These are phyloP conservation scores for Fusarium sp. DNA, from an alignment of 2,329 filamentous ascomycete species.

Conservation along the genomic window DNA sequence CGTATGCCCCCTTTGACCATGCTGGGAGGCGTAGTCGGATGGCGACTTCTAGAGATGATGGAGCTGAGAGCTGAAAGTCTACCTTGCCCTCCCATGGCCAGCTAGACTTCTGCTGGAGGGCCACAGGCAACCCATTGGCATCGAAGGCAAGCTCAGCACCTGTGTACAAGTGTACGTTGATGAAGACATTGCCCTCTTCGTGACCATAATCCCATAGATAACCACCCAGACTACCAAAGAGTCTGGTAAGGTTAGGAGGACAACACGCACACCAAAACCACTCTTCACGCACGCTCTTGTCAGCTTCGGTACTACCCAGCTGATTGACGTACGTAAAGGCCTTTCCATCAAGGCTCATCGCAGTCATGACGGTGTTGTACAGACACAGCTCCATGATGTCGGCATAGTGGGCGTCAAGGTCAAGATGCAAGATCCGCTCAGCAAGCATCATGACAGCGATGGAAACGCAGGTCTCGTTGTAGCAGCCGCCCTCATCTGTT, in stretches of 20 bases:
- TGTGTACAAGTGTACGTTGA: conserved; percentile 68
- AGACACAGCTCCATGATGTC: conserved; percentile 72
- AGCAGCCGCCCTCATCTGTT: conserved; percentile 25
- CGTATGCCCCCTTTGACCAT: conserved; percentile 57
- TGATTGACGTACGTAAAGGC: conserved; percentile 73
- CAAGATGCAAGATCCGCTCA: conserved; percentile 64
- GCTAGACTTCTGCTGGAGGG: conserved; percentile 56
- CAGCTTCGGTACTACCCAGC: conserved; percentile 63
- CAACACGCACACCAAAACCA: conserved; percentile 73
- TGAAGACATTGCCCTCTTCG: conserved; percentile 45
- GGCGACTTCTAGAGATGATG: conserved; percentile 41
- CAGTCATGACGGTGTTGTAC: conserved; percentile 70
- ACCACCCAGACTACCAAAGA: conserved; percentile 67
- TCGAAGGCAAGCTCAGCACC: conserved; percentile 58
- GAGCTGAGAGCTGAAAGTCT: conserved; percentile 55
- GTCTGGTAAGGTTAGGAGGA: conserved; percentile 68
- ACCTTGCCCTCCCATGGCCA: conserved; percentile 69
- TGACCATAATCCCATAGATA: conserved; percentile 63
- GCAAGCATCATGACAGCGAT: conserved; percentile 69
- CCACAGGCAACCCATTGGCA: conserved; percentile 50
- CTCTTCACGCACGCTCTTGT: conserved; percentile 61
- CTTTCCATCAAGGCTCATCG: conserved; percentile 66
- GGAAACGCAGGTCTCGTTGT: conserved; percentile 26
- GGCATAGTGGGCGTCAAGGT: conserved; percentile 64
- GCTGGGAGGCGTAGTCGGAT: conserved; percentile 65